Conservation (phyloP, 352 stramenopile genomes). For the Phytophthora ramorum region DNA sequence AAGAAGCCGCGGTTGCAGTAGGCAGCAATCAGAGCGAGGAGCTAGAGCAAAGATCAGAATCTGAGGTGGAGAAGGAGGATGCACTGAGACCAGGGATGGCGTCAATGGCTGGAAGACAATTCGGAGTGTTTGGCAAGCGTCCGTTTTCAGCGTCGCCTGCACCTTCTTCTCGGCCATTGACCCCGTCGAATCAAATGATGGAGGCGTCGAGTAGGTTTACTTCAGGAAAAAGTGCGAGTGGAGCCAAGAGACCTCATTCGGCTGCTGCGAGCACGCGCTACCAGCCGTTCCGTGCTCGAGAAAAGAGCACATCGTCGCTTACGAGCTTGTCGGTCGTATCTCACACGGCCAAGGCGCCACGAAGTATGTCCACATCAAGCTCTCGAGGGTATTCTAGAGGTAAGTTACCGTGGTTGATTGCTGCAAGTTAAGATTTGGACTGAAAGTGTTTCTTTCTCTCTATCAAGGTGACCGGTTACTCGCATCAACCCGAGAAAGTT, state of each 20-base stretch:
- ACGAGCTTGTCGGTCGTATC: conserved; percentile 24
- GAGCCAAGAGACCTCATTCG: conserved; percentile 35
- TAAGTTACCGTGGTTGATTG: conserved; percentile 1
- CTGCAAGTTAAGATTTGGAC: neutral
- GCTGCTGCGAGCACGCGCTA: conserved; percentile 26
- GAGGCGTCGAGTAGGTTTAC: neutral
- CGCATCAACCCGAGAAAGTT: conserved; percentile 23
- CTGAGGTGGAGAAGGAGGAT: conserved; percentile 18
- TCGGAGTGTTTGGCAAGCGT: conserved; percentile 4
- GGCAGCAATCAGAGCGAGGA: conserved; percentile 32
- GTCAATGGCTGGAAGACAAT: neutral
- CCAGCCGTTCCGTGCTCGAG: conserved; percentile 12
- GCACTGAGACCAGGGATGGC: conserved; percentile 6
- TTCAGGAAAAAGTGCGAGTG: conserved; percentile 3
- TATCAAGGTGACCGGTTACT: conserved; percentile 20
- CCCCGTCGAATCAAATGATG: conserved; percentile 5
- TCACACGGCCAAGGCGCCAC: conserved; percentile 5
- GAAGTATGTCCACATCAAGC: conserved; percentile 17
- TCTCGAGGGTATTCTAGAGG: conserved; percentile 22
- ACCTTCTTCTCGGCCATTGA: conserved; percentile 1
- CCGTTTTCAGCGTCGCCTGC: conserved; percentile 40
- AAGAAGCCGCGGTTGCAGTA: conserved; percentile 9
- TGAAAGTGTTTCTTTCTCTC: neutral
- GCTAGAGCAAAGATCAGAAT: neutral
- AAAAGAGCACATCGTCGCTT: conserved; percentile 24